Conservation (phyloP, 2,329 filamentous ascomycete species). For the Pestalotiopsis sp. region DNA sequence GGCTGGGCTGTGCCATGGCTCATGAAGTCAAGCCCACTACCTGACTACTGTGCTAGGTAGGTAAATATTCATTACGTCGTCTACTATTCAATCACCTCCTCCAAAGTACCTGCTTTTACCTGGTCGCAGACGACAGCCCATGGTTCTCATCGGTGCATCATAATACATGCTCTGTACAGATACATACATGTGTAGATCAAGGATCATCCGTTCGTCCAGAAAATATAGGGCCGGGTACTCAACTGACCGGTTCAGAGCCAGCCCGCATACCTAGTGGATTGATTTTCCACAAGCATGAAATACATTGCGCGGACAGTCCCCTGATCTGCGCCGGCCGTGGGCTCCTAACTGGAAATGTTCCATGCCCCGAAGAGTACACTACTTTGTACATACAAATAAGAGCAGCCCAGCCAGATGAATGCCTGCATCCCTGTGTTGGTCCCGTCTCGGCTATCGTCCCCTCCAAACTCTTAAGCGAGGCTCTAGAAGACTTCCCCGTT, state of each 20-base stretch:
- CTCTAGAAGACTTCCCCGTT: conserved; percentile 14
- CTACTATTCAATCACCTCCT: background rate
- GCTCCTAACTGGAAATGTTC: conserved; percentile 4
- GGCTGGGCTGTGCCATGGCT: background rate
- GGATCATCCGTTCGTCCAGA: background rate
- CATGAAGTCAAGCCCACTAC: no score
- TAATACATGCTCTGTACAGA: no score
- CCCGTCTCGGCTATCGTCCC: conserved; percentile 7
- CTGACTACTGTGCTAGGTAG: no score
- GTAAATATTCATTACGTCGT: background rate
- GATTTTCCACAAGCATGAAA: conserved; percentile 3
- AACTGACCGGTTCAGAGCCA: conserved; percentile 2
- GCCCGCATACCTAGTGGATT: background rate
- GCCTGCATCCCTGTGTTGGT: conserved; percentile 4
- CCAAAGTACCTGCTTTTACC: background rate
- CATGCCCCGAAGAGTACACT: background rate
- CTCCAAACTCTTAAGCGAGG: background rate
- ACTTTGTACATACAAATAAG: no score
- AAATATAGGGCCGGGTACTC: background rate
- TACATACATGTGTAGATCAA: background rate
- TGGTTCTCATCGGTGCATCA: background rate
- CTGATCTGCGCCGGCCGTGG: background rate
- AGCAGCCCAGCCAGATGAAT: background rate
- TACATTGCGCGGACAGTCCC: conserved; percentile 6
- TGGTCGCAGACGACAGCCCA: background rate